Evolutionary conservation across 371 early-diverging fungal species (phyloP).

Genomic region (Caulochytrium protostelioides): DNA sequence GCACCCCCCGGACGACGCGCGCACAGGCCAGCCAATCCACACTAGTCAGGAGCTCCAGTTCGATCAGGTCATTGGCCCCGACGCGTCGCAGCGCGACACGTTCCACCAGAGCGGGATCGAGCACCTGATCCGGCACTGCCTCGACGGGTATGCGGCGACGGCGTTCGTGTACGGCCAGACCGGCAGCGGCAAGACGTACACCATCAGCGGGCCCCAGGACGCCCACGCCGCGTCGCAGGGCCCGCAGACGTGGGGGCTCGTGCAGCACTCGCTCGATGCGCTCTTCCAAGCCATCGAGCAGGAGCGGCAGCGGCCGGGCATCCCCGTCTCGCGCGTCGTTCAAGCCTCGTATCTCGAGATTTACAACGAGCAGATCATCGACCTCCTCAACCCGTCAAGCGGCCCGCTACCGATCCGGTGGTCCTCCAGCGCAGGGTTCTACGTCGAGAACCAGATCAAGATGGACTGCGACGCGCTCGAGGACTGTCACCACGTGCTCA

Average conservation of each 20-base stretch:
- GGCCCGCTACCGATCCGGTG: constrained; percentile 19
- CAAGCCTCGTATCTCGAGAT: constrained; percentile 33
- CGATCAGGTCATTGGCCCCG: constrained; percentile 10
- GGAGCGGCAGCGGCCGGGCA: no score
- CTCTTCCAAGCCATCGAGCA: constrained; percentile 11
- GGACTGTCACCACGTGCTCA: constrained; percentile 24
- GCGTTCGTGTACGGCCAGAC: constrained; percentile 44
- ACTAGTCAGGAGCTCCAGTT: no score
- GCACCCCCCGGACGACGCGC: no score
- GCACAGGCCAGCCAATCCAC: no score
- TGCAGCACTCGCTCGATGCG: constrained; percentile 20
- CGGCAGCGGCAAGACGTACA: constrained; percentile 48
- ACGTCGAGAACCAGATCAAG: constrained; percentile 24
- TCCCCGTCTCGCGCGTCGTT: no score
- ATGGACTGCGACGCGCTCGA: constrained; percentile 21
- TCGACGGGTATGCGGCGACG: constrained; percentile 27
- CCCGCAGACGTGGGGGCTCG: constrained; percentile 13
- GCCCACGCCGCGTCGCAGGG: constrained; percentile 2
- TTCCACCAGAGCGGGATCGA: constrained; percentile 21
- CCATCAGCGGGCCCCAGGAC: constrained; percentile 28
- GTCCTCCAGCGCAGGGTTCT: constrained; percentile 17
- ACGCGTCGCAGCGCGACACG: constrained; percentile 8
- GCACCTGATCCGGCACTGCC: constrained; percentile 13
- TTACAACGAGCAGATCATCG: constrained; percentile 37
- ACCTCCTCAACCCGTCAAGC: constrained; percentile 18